These are phyloP conservation scores for Cryptococcus sp. DNA, from an alignment of 1,284 basidiomycete genomes.

Conservation along the genomic window DNA sequence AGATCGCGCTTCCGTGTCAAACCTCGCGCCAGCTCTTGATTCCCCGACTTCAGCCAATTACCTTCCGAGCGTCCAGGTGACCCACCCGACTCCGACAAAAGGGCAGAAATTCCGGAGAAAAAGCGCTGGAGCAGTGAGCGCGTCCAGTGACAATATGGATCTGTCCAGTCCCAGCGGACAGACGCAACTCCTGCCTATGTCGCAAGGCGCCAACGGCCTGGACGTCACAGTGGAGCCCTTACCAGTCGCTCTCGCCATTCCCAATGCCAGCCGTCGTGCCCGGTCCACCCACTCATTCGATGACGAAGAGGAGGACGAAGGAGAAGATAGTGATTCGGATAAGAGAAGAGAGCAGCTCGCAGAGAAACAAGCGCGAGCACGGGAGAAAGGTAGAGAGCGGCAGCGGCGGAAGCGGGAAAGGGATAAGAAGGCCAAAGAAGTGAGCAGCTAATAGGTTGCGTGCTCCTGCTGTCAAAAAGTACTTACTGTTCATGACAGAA, in stretches of 20 bases:
- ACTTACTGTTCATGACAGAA: background rate
- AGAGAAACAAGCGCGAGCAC: constrained; percentile 18
- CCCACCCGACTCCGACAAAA: constrained; percentile 33
- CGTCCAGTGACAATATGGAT: constrained; percentile 10
- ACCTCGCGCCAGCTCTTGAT: background rate
- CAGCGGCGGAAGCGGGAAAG: constrained; percentile 23
- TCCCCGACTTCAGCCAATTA: constrained; percentile 3
- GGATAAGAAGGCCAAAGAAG: constrained; percentile 24
- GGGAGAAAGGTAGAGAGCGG: constrained; percentile 24
- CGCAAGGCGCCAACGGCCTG: background rate
- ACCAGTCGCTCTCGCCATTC: background rate
- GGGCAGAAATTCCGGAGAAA: constrained; percentile 24
- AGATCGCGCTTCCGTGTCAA: constrained; percentile 2
- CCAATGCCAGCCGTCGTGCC: constrained; percentile 2
- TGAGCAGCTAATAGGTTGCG: constrained; percentile 1
- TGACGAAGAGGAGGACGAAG: constrained; percentile 3
- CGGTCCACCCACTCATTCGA: constrained; percentile 5
- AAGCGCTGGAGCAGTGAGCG: constrained; percentile 8
- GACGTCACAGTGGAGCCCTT: constrained; percentile 14
- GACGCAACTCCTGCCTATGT: constrained; percentile 5
- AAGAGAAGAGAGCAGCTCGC: constrained; percentile 5
- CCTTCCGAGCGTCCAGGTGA: constrained; percentile 25
- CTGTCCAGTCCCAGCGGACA: constrained; percentile 5
- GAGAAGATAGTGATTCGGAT: constrained; percentile 16
- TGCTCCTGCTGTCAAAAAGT: background rate